A percentile compares a stretch with the other conserved stretches of the same genome.
Conservation (phyloP, 148 eudicot species). For the Rhododendron kiyosumense region DNA sequence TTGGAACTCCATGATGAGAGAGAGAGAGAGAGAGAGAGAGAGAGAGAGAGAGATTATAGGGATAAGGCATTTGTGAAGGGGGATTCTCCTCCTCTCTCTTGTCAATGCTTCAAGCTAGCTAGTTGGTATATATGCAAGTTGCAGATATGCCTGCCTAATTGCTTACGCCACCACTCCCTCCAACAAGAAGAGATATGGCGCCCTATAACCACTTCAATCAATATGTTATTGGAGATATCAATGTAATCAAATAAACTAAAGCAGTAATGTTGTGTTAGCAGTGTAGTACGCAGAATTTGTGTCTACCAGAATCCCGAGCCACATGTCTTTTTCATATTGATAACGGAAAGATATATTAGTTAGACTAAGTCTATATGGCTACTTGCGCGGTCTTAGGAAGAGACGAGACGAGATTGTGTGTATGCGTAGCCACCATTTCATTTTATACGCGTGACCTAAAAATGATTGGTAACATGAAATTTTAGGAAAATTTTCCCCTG, state of each 20-base stretch:
- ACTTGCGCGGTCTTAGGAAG: neutral
- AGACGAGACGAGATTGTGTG: neutral
- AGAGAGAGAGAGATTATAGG: neutral
- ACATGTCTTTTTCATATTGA: neutral
- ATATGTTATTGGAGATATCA: neutral
- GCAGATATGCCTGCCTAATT: neutral
- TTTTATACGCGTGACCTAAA: neutral
- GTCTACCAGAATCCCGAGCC: neutral
- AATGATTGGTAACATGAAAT: no score
- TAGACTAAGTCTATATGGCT: neutral
- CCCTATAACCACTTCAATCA: neutral
- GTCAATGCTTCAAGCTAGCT: neutral
- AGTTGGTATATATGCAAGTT: neutral
- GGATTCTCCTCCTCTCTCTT: neutral
- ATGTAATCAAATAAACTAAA: neutral
- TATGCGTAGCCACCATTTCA: neutral
- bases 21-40: neutral
- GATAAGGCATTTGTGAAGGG: slow-evolving; percentile 8
- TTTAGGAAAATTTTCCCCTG: neutral
- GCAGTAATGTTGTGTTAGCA: neutral
- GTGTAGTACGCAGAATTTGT: neutral
- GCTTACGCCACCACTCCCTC: neutral
- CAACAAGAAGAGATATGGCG: neutral
- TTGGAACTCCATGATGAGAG: neutral
- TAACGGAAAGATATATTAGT: no score